Evolutionary conservation across 257 asterid species (phyloP).

Genomic region (Scutellaria minor): DNA sequence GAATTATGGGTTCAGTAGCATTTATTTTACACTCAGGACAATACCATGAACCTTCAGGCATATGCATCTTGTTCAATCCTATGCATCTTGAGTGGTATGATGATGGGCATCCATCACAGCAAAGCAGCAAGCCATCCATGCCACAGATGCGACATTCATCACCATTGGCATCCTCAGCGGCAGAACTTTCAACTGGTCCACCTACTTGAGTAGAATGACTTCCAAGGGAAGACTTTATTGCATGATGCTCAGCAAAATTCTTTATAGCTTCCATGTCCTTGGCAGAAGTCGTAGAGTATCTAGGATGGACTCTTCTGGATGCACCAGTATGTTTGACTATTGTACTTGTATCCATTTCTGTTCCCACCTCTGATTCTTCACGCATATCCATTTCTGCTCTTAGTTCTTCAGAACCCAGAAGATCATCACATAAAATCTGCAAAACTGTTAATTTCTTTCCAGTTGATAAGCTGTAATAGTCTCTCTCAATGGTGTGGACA

Average conservation of each 20-base stretch:
- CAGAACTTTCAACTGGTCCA: conserved; percentile 44
- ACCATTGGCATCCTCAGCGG: conserved; percentile 74
- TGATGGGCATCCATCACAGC: conserved; percentile 93
- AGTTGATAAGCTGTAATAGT: conserved; percentile 70
- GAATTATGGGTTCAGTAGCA: conserved; percentile 57
- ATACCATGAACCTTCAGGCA: conserved; percentile 89
- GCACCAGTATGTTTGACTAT: conserved; percentile 49
- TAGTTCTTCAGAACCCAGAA: conserved; percentile 76
- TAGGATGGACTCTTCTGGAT: conserved; percentile 75
- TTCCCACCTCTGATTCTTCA: conserved; percentile 81
- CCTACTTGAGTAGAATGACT: conserved; percentile 42
- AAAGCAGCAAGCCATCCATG: conserved; percentile 85
- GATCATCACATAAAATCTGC: conserved; percentile 85
- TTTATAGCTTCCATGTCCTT: conserved; percentile 55
- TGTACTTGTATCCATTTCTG: conserved; percentile 61
- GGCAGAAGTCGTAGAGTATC: conserved; percentile 65
- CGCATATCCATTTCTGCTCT: conserved; percentile 78
- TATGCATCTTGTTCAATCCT: conserved; percentile 72
- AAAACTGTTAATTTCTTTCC: conserved; percentile 67
- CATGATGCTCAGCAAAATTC: conserved; percentile 48
- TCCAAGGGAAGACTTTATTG: conserved; percentile 37
- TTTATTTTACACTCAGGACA: conserved; percentile 85
- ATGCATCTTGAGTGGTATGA: conserved; percentile 87
- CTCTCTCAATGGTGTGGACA: conserved; percentile 69
- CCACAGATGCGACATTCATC: conserved; percentile 93